phyloP scores from a whole-genome alignment of 345 rosid species.

The Chamaenerion angustifolium region DNA sequence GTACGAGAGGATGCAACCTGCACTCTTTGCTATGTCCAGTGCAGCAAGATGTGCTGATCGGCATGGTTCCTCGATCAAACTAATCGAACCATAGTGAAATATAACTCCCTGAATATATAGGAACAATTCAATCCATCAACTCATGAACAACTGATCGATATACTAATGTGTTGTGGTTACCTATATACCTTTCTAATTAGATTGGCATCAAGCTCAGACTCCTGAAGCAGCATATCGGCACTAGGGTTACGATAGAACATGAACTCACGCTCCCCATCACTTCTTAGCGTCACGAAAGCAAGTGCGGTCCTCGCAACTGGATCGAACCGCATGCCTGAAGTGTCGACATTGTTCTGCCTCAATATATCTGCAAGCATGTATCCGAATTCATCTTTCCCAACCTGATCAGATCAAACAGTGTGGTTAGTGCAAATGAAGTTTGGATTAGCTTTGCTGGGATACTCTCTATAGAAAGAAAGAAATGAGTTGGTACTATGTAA shows the following conservation, averaged over 20 bases:
- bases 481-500: too few species aligned
- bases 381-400: slow-evolving; percentile 94
- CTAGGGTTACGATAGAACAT: slow-evolving; percentile 92
- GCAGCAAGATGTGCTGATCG: slow-evolving; percentile 89
- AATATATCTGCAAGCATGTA: slow-evolving; percentile 73
- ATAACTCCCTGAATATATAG: slow-evolving; percentile 51
- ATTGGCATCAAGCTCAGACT: slow-evolving; percentile 62
- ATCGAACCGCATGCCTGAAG: slow-evolving; percentile 74
- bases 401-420: too few species aligned
- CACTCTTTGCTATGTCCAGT: slow-evolving; percentile 53
- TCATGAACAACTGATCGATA: background rate
- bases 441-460: too few species aligned
- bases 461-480: too few species aligned
- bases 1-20: slow-evolving; percentile 79
- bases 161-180: too few species aligned
- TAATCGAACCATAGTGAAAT: slow-evolving; percentile 92
- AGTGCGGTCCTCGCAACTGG: slow-evolving; percentile 69
- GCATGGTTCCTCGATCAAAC: slow-evolving; percentile 95
- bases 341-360: slow-evolving; percentile 61
- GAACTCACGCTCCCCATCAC: slow-evolving; percentile 97
- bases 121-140: background rate
- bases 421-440: too few species aligned
- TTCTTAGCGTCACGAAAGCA: slow-evolving; percentile 81
- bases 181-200: slow-evolving; percentile 50
- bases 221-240: slow-evolving; percentile 92